A percentile compares a stretch with the other conserved stretches of the same genome.
Evolutionary conservation across 1,284 basidiomycete species (phyloP).

Genomic region (Malassezia globosa): DNA sequence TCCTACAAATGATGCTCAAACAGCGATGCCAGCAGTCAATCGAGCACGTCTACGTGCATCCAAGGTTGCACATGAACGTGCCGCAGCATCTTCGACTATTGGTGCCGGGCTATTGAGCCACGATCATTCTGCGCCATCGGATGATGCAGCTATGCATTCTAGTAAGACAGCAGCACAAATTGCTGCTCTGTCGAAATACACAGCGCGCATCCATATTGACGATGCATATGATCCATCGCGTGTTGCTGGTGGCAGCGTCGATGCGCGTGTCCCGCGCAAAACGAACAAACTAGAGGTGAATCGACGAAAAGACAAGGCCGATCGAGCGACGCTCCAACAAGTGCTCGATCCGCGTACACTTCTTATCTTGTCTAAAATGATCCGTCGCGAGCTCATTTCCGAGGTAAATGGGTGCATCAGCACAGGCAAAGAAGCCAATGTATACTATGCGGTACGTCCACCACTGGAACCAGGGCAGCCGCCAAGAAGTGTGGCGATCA

Average conservation of each 20-base stretch:
- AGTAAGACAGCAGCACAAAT: conserved; percentile 35
- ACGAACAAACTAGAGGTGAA: conserved; percentile 27
- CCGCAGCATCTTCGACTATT: conserved; percentile 2
- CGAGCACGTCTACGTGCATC: conserved; percentile 16
- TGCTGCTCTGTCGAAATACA: conserved; percentile 29
- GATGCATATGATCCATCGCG: conserved; percentile 38
- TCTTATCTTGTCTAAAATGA: conserved; percentile 45
- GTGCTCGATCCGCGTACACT: conserved; percentile 44
- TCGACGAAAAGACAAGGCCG: conserved; percentile 43
- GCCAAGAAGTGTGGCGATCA: conserved; percentile 55
- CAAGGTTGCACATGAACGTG: neutral
- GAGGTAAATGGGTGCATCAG: conserved; percentile 38
- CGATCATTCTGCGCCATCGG: neutral
- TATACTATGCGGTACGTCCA: conserved; percentile 40
- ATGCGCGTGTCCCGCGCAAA: conserved; percentile 38
- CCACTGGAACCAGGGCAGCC: conserved; percentile 1
- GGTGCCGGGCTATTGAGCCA: neutral
- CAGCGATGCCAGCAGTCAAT: conserved; percentile 28
- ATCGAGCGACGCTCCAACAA: conserved; percentile 43
- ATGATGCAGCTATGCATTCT: conserved; percentile 1
- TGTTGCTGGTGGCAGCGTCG: conserved; percentile 35
- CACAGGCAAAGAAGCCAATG: conserved; percentile 45
- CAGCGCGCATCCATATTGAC: conserved; percentile 32
- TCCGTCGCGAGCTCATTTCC: conserved; percentile 32
- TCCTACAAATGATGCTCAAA: neutral